Conservation (phyloP, 495 filamentous ascomycete species). For the Beverwykella pulmonaria region DNA sequence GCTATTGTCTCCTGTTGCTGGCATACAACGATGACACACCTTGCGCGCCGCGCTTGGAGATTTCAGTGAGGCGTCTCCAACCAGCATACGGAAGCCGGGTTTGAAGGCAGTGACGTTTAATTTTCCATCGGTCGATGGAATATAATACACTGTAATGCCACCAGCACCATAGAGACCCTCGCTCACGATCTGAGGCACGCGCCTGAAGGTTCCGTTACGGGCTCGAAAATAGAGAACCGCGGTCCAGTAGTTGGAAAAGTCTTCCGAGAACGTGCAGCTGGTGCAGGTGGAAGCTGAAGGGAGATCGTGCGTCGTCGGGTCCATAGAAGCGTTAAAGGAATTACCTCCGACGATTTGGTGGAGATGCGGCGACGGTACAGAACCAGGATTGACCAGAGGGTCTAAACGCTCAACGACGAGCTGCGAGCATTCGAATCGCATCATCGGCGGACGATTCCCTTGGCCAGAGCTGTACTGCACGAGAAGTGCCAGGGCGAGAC, state of each 20-base stretch:
- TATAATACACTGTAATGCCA: constrained; percentile 37
- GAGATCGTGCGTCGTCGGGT: constrained; percentile 26
- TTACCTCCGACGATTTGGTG: constrained; percentile 37
- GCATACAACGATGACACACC: constrained; percentile 32
- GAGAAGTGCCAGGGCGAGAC: constrained; percentile 18
- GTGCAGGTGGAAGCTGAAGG: constrained; percentile 29
- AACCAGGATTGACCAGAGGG: constrained; percentile 33
- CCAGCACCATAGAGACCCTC: constrained; percentile 16
- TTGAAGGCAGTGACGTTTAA: constrained; percentile 30
- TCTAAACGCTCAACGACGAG: constrained; percentile 33
- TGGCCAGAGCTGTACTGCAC: constrained; percentile 14
- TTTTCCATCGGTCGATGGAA: constrained; percentile 1
- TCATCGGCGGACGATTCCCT: constrained; percentile 9
- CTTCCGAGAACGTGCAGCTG: constrained; percentile 31
- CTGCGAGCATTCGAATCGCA: constrained; percentile 35
- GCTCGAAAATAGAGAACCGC: constrained; percentile 32
- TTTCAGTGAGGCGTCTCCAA: constrained; percentile 19
- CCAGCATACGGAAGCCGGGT: constrained; percentile 34
- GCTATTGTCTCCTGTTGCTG: constrained; percentile 15
- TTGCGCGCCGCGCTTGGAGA: constrained; percentile 4
- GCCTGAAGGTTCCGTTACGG: constrained; percentile 36
- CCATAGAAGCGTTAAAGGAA: constrained; percentile 33
- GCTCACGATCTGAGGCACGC: constrained; percentile 25
- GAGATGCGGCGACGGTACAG: constrained; percentile 30
- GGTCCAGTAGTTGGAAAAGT: constrained; percentile 38